Percentiles rank a stretch among this genome's conserved stretches.
phyloP scores from a whole-genome alignment of 257 asterid species.

The Hygrophila difformis region DNA sequence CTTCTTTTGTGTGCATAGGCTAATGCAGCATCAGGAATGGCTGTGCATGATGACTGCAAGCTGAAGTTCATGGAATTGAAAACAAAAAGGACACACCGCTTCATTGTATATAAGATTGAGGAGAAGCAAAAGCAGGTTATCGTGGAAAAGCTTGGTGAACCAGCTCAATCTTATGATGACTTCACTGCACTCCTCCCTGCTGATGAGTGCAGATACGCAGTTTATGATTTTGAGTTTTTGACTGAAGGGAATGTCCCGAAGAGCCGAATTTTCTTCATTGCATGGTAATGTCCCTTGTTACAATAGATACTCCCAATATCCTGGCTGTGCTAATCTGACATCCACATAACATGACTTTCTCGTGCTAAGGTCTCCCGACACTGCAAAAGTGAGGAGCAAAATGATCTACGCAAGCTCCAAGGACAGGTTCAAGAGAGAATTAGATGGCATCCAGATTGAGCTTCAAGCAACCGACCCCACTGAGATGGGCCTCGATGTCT shows the following conservation, averaged over 20 bases:
- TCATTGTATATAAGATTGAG: constrained; percentile 13
- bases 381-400: constrained; percentile 1
- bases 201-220: constrained; percentile 11
- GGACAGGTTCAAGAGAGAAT: no score
- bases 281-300: not conserved
- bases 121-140: constrained; percentile 13
- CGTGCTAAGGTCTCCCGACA: constrained; percentile 8
- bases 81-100: constrained; percentile 9
- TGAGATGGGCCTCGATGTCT: constrained; percentile 12
- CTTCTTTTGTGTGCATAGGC: constrained; percentile 6
- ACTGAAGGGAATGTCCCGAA: constrained; percentile 5
- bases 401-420: no score
- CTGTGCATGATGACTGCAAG: constrained; percentile 16
- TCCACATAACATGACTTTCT: not conserved
- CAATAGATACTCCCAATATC: not conserved
- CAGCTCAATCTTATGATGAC: constrained; percentile 9
- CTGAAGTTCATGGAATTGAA: constrained; percentile 14
- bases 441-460: no score
- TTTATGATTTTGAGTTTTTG: constrained; percentile 12
- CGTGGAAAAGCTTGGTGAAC: constrained; percentile 14
- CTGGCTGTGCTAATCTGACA: no score
- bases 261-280: constrained; percentile 6
- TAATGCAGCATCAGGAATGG: constrained; percentile 13
- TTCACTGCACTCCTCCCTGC: constrained; percentile 8
- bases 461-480: constrained; percentile 13